A percentile compares a stretch with the other conserved stretches of the same genome.
Evolutionary conservation across 1,284 basidiomycete genomes (phyloP).

Genomic region (Ceratobasidium sp.): DNA sequence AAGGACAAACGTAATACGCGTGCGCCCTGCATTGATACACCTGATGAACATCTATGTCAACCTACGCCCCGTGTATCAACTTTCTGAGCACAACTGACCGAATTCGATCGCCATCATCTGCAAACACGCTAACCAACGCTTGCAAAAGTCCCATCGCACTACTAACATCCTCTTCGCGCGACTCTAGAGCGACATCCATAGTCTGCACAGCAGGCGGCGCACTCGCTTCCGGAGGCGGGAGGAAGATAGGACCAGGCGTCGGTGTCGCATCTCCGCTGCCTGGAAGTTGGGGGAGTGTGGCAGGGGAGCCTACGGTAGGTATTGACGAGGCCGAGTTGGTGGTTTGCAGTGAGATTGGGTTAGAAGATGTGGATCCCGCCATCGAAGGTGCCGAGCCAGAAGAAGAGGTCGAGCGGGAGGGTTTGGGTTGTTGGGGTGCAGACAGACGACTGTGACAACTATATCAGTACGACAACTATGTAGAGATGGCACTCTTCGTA

Average conservation of each 20-base stretch:
- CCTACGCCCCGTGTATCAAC: not conserved
- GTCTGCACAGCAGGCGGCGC: not conserved
- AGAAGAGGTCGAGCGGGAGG: conserved; percentile 45
- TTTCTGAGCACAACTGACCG: conserved; percentile 51
- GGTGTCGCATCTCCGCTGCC: conserved; percentile 23
- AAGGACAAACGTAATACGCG: conserved; percentile 84
- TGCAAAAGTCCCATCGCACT: conserved; percentile 92
- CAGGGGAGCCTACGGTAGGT: not conserved
- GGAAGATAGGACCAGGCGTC: conserved; percentile 11
- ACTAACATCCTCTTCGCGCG: conserved; percentile 64
- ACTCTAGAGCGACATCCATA: not conserved
- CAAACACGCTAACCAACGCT: conserved; percentile 90
- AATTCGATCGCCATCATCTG: conserved; percentile 84
- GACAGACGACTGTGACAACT: conserved; percentile 55
- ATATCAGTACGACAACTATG: no score
- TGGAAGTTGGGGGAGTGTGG: conserved; percentile 21
- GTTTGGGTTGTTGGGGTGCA: conserved; percentile 44
- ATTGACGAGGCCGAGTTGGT: not conserved
- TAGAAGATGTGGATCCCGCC: not conserved
- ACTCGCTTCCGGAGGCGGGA: not conserved
- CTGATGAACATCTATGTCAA: conserved; percentile 46
- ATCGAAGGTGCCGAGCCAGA: conserved; percentile 3
- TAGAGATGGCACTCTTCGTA: no score
- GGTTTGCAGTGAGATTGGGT: conserved; percentile 49
- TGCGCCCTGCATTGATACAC: conserved; percentile 75